Evolutionary conservation across 1,284 basidiomycete species (phyloP), one percentile per base, ranked within the genome.

Genomic region (Rhodofomes roseus): DNA sequence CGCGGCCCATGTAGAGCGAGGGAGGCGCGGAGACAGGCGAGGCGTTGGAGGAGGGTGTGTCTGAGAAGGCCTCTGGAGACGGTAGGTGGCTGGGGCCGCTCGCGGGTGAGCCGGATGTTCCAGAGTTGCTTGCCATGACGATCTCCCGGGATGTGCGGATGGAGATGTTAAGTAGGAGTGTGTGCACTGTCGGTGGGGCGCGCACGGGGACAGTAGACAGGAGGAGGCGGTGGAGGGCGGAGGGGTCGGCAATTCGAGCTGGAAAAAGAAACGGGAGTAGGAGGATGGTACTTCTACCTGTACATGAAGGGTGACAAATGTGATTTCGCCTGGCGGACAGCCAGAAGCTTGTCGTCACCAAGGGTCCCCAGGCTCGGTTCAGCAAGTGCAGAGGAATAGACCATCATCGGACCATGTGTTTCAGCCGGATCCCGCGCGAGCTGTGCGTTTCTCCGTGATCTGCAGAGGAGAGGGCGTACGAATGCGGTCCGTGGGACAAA

Each of bases 81-180:
- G 70, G 68, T 23, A 68, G 65, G 60, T 66, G 66, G 63, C 68
- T 68, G 57, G 63, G 63, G 55, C 63, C 62, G 59, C 70, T 80
- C 36, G 76, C 73, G 8, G 76, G 68, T 5, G 79, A 68, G 62
- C 79, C 77, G 56, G 68, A 65, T 11, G 50, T 23, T 34, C 50
- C 50, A 12, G 62, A 60, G 60, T 66, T 63, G 63, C 67, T 65
- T 46, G 68, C 66, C 66, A 68, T 69, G 65, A 40, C 56, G 62
- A 59, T 60, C 31, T 9, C 27, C 31, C n/a, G 57, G 52, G 44
- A 41, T 43, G 41, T 39, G 27, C 23, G 53, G 56, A 54, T 53
- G 31, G 34, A 56, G 54, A 53, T 62, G 63, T 61, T 62, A 63
- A 60, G 18, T 46, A 44, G 59, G 60, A 55, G 59, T 18, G 55